Base-by-base conservation (phyloP, 345 rosid species). In the Gossypioides kirkii region DNA sequence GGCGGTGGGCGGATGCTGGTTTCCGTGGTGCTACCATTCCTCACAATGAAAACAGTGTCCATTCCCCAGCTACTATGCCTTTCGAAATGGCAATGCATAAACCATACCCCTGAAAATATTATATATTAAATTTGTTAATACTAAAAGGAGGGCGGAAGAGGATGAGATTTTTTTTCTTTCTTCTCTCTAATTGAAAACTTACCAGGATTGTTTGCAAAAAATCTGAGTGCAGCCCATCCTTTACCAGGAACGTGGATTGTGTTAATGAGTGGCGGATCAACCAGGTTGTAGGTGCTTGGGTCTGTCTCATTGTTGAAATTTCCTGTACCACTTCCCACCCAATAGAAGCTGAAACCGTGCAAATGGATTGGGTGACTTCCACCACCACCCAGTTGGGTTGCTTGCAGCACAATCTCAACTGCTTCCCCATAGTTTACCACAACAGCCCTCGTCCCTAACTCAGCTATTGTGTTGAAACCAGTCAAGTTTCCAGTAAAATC, bases 291-390 rank as follows among this genome's bases (percentile, higher is more conserved):
- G 17, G 69, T 47, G 60, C 18, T 3, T 8, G 83, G 77, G 17
- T 69, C 72, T 3, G 50, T 70, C 6, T 12, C 61, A 8, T 74
- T 74, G 71, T 83, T 62, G 18, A 61, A 83, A 60, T 74, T 80
- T n/a, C 86, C 79, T 0, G 0, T 10, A 20, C 86, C 86, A 1
- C 2, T 12, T 18, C 83, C 80, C 0, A 83, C 80, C 12, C 76
- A 32, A 32, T 77, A 83, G 66, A 80, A 80, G 55, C 81, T 80
- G 22, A 32, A 71, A 10, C 86, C 86, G 32, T 82, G 83, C 26
- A 82, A 43, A 58, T 82, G 86, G 65, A 82, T 75, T 14, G 83
- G 86, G 54, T 82, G 86, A 43, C 74, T 72, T 52, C 64, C 80
- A 5, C 74, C 70, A 3, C 49, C 26, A 23, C 23, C 55, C 8